A percentile compares a stretch with the other conserved stretches of the same genome.
Conservation (phyloP, 306 rosid species). For the Castanospermum australe region DNA sequence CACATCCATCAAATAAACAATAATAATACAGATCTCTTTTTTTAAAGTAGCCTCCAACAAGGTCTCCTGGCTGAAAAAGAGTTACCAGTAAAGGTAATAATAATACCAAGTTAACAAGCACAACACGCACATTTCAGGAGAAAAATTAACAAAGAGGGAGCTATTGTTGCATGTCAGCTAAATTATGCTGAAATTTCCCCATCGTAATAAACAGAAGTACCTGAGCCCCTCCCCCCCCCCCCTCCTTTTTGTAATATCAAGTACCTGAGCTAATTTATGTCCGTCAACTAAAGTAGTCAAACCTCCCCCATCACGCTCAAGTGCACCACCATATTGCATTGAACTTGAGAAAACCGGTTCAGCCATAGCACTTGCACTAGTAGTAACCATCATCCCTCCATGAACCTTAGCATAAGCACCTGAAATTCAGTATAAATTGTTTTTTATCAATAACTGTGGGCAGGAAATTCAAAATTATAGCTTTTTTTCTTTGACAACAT, state of each 20-base stretch:
- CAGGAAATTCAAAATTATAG: conserved; percentile 13
- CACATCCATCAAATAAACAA: neutral
- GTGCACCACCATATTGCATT: conserved; percentile 52
- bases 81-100: no score
- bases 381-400: conserved; percentile 51
- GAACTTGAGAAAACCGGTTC: conserved; percentile 58
- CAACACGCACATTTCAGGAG: neutral
- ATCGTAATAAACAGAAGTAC: neutral
- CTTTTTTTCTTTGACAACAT: neutral
- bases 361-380: conserved; percentile 50
- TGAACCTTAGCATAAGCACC: conserved; percentile 72
- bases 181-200: neutral
- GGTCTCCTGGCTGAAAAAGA: neutral
- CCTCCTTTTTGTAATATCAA: no score
- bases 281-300: conserved; percentile 53
- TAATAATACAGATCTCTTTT: neutral
- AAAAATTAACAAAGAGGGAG: neutral
- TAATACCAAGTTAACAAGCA: no score
- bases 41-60: neutral
- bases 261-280: conserved; percentile 65
- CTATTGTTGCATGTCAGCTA: neutral
- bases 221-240: no score
- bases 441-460: conserved; percentile 3
- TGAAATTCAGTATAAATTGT: conserved; percentile 26
- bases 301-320: conserved; percentile 70